phyloP scores from a whole-genome alignment of 345 rosid species.

The Angophora floribunda region DNA sequence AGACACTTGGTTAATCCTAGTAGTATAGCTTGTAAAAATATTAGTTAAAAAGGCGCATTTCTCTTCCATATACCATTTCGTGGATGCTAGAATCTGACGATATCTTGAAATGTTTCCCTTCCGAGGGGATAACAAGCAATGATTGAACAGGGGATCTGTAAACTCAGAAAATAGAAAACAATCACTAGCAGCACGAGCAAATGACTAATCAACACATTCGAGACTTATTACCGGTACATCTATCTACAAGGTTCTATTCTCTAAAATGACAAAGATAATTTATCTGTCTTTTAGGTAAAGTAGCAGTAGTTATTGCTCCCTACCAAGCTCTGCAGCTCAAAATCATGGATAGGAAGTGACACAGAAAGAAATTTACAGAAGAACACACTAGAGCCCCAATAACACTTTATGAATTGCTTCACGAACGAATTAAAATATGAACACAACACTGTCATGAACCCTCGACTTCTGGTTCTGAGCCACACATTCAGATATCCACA shows the following conservation, averaged over 20 bases:
- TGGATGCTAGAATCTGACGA: neutral
- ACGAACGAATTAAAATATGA: constrained; percentile 46
- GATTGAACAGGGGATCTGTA: neutral
- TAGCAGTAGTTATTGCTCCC: neutral
- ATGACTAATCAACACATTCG: neutral
- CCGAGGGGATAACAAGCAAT: neutral
- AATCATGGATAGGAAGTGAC: neutral
- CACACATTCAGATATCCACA: constrained; percentile 99
- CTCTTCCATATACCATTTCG: neutral
- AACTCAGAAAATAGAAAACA: neutral
- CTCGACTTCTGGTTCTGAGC: constrained; percentile 98
- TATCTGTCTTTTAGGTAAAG: neutral
- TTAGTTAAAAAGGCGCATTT: neutral
- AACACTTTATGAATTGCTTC: neutral
- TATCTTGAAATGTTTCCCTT: neutral
- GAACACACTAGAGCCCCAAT: neutral
- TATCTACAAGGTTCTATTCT: neutral
- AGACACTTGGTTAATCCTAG: neutral
- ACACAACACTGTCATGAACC: constrained; percentile 96
- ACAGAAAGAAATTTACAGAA: neutral
- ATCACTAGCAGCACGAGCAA: neutral
- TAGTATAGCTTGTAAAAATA: neutral
- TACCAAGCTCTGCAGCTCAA: neutral
- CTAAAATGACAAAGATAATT: neutral
- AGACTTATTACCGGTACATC: neutral